phyloP scores from a whole-genome alignment of 129 eudicot species.

The Flaveria brownii region DNA sequence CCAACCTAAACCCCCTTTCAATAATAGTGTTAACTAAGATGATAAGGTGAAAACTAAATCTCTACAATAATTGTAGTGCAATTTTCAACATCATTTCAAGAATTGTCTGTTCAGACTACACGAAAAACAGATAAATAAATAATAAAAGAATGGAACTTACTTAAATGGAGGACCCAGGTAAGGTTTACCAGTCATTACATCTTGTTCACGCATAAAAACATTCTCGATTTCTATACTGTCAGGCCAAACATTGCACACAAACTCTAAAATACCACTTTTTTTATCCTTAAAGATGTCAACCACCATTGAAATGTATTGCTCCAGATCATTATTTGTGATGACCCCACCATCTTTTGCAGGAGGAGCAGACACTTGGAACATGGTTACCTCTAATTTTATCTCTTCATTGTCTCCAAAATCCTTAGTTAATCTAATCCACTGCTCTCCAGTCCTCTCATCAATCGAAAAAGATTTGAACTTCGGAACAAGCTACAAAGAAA shows the following conservation, averaged over 20 bases:
- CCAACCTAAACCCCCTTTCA: background rate
- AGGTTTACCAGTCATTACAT: conserved; percentile 50
- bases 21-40: background rate
- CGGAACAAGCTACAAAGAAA: conserved; percentile 45
- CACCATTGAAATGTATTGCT: conserved; percentile 64
- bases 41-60: background rate
- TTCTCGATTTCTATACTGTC: conserved; percentile 63
- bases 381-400: conserved; percentile 80
- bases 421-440: conserved; percentile 74
- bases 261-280: conserved; percentile 52
- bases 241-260: conserved; percentile 91
- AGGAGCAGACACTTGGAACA: conserved; percentile 71
- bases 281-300: conserved; percentile 64
- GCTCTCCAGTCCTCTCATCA: conserved; percentile 82
- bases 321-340: conserved; percentile 50
- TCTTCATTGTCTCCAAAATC: conserved; percentile 75
- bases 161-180: conserved; percentile 73
- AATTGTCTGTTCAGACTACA: conserved; percentile 4
- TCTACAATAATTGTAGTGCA: background rate
- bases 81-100: background rate
- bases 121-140: background rate
- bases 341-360: conserved; percentile 38
- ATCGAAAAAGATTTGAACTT: conserved; percentile 57
- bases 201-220: conserved; percentile 53
- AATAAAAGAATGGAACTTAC: conserved; percentile 44